These are phyloP conservation scores for Talaromyces stipitatus DNA, from an alignment of 495 filamentous ascomycete species.

Conservation along the genomic window DNA sequence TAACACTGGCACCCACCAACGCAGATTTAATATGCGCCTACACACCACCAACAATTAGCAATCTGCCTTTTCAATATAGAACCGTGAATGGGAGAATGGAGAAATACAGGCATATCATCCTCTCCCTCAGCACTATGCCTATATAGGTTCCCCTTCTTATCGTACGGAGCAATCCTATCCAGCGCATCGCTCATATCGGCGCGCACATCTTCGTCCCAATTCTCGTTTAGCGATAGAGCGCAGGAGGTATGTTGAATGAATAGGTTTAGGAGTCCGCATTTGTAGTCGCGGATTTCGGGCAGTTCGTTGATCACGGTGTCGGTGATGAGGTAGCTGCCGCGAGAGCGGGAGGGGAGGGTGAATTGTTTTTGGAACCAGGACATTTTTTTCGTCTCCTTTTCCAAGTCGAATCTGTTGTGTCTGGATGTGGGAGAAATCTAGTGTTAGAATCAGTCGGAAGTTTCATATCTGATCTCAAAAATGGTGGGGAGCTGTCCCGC, in stretches of 20 bases:
- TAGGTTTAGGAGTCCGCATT: conserved; percentile 77
- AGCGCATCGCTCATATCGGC: conserved; percentile 90
- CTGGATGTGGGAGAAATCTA: background rate
- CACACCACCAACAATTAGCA: conserved; percentile 5
- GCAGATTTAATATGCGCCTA: conserved; percentile 88
- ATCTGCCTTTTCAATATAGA: background rate
- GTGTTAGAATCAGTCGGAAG: too few relatives aligned
- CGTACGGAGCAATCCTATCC: conserved; percentile 78
- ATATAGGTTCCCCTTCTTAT: conserved; percentile 67
- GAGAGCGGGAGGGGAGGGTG: conserved; percentile 60
- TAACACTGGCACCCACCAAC: conserved; percentile 79
- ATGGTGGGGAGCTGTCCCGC: background rate
- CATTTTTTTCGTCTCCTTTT: conserved; percentile 31
- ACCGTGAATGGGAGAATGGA: background rate
- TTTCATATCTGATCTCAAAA: background rate
- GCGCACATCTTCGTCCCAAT: conserved; percentile 78
- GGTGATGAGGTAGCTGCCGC: conserved; percentile 89
- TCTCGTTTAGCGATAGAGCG: conserved; percentile 85
- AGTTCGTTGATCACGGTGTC: conserved; percentile 56
- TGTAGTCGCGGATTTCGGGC: conserved; percentile 71
- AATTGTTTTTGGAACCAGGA: conserved; percentile 76
- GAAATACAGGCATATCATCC: conserved; percentile 78
- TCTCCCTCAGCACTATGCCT: conserved; percentile 80
- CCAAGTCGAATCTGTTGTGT: too few relatives aligned
- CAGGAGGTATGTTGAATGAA: conserved; percentile 90